Conservation (phyloP, 176 grass and related monocot species). For the Rhipidocladum racemiflorum region DNA sequence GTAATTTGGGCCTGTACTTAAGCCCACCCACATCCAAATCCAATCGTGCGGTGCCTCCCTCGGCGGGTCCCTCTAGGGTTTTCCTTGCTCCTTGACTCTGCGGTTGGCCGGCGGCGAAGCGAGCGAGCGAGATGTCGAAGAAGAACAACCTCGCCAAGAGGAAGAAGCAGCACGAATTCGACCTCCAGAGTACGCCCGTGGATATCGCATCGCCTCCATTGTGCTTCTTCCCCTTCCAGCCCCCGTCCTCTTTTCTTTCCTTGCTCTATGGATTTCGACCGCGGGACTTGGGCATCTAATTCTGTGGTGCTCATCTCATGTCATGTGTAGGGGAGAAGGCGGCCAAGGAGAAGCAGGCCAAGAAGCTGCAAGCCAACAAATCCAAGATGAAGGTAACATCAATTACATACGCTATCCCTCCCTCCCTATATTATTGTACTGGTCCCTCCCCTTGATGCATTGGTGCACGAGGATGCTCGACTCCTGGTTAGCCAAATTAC, state of each 20-base stretch:
- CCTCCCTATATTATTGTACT: no score
- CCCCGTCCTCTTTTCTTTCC: not conserved
- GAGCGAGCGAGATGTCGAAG: slow-evolving; percentile 59
- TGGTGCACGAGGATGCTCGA: not conserved
- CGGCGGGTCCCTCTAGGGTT: slow-evolving; percentile 29
- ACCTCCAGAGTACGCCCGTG: slow-evolving; percentile 52
- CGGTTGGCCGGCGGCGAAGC: slow-evolving; percentile 28
- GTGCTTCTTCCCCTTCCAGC: no score
- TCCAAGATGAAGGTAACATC: slow-evolving; percentile 88
- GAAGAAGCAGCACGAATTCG: slow-evolving; percentile 84
- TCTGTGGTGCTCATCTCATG: not conserved
- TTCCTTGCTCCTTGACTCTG: not conserved
- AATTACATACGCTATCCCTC: no score
- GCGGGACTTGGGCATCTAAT: not conserved
- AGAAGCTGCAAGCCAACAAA: slow-evolving; percentile 81
- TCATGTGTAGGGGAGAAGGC: slow-evolving; percentile 55
- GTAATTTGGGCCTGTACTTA: no score
- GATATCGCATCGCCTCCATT: not conserved
- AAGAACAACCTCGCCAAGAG: slow-evolving; percentile 83
- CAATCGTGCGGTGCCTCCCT: no score
- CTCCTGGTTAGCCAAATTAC: not conserved
- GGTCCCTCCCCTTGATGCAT: not conserved
- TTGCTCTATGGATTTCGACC: not conserved
- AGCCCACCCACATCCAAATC: no score
- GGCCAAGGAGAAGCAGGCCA: slow-evolving; percentile 59